A percentile compares a stretch with the other conserved stretches of the same genome.
These are phyloP conservation scores for Chenopodium berlandieri DNA, from an alignment of 148 eudicot genomes.

Conservation along the genomic window DNA sequence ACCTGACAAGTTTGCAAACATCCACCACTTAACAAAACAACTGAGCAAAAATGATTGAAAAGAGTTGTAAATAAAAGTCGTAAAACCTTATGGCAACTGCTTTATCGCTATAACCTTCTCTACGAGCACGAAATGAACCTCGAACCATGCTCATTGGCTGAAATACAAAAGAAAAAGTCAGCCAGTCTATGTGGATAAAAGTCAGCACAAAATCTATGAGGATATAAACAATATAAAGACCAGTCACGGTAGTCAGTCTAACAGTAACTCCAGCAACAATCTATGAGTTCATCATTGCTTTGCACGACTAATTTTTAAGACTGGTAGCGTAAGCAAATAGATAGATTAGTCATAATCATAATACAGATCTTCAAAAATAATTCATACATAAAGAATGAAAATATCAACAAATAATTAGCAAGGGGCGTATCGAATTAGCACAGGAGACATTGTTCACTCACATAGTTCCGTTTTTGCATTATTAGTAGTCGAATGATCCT, in stretches of 20 bases:
- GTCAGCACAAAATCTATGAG: constrained; percentile 5
- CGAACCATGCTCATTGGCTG: constrained; percentile 89
- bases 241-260: too few relatives aligned
- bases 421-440: background rate
- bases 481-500: constrained; percentile 78
- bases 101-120: constrained; percentile 91
- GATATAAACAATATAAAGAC: background rate
- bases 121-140: constrained; percentile 70
- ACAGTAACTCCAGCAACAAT: background rate
- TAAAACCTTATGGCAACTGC: constrained; percentile 85
- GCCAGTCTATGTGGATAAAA: background rate
- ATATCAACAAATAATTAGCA: background rate
- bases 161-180: constrained; percentile 23
- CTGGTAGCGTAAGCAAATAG: background rate
- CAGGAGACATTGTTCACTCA: constrained; percentile 40
- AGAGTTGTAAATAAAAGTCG: constrained; percentile 1
- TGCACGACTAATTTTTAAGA: background rate
- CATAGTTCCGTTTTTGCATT: constrained; percentile 87
- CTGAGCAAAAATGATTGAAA: background rate
- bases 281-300: background rate
- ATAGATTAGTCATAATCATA: background rate
- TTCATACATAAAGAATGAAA: background rate
- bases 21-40: background rate
- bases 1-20: background rate
- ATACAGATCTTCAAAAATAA: background rate